Conservation (phyloP, 2,329 filamentous ascomycete genomes). For the Calonectria leucothoes region DNA sequence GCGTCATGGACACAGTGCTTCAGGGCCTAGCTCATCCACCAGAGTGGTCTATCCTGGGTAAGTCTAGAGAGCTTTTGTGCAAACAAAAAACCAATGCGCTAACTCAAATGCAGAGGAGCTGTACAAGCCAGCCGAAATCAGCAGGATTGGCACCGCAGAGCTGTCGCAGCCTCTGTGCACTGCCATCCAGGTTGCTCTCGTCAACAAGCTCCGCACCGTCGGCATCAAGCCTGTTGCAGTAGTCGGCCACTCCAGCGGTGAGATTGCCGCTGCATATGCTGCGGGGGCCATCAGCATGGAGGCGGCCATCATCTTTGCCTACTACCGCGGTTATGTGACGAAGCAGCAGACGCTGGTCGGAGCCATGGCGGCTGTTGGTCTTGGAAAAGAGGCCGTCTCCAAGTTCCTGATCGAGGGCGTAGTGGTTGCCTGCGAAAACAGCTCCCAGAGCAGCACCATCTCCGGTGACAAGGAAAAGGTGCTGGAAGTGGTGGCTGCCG, state of each 20-base stretch:
- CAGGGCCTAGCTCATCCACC: conserved; percentile 3
- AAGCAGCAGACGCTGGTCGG: conserved; percentile 30
- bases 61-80: neutral
- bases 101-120: neutral
- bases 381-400: conserved; percentile 45
- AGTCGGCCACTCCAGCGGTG: conserved; percentile 58
- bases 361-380: conserved; percentile 54
- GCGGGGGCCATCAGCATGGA: neutral
- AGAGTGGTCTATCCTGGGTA: neutral
- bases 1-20: conserved; percentile 25
- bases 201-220: conserved; percentile 55
- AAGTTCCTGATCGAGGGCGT: conserved; percentile 40
- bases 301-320: conserved; percentile 5
- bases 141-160: conserved; percentile 1
- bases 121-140: neutral
- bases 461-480: conserved; percentile 32
- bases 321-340: conserved; percentile 6
- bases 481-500: conserved; percentile 37
- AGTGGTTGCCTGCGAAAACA: conserved; percentile 53
- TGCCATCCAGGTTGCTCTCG: conserved; percentile 58
- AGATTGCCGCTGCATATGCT: conserved; percentile 58
- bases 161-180: conserved; percentile 44
- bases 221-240: conserved; percentile 51
- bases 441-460: conserved; percentile 45
- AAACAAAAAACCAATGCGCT: neutral